phyloP scores from a whole-genome alignment of 495 filamentous ascomycete genomes.

The Neurospora terricola region DNA sequence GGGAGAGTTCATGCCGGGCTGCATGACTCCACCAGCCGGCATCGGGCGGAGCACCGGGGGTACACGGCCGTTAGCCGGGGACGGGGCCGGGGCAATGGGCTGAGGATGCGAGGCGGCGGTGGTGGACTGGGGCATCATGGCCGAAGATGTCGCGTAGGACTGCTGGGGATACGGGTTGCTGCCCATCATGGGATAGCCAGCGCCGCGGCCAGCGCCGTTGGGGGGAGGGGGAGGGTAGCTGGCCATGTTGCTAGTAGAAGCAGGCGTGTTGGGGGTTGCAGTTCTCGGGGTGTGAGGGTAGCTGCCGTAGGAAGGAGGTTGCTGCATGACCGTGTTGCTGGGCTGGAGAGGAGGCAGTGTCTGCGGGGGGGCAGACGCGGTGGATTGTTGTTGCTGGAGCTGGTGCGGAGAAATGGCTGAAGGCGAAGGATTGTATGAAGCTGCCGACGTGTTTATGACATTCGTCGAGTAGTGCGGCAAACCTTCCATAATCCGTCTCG shows the following conservation, averaged over 20 bases:
- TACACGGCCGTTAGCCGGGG: slow-evolving; percentile 45
- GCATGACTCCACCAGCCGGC: slow-evolving; percentile 51
- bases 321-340: slow-evolving; percentile 50
- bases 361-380: slow-evolving; percentile 45
- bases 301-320: slow-evolving; percentile 41
- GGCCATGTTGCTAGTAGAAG: slow-evolving; percentile 49
- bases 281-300: slow-evolving; percentile 55
- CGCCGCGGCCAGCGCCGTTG: slow-evolving; percentile 43
- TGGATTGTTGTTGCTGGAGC: slow-evolving; percentile 7
- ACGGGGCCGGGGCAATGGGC: slow-evolving; percentile 60
- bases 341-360: slow-evolving; percentile 64
- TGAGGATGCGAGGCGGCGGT: slow-evolving; percentile 58
- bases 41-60: slow-evolving; percentile 49
- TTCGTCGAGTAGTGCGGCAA: slow-evolving; percentile 26
- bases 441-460: slow-evolving; percentile 28
- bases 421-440: slow-evolving; percentile 23
- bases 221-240: slow-evolving; percentile 50
- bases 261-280: slow-evolving; percentile 51
- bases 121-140: slow-evolving; percentile 55
- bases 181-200: slow-evolving; percentile 35
- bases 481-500: slow-evolving; percentile 31
- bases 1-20: slow-evolving; percentile 37
- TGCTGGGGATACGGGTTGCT: slow-evolving; percentile 44
- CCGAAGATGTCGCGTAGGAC: slow-evolving; percentile 48
- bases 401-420: slow-evolving; percentile 20